These are phyloP conservation scores for Caulochytrium protostelioides DNA, from an alignment of 371 early-diverging fungal species.

Conservation along the genomic window DNA sequence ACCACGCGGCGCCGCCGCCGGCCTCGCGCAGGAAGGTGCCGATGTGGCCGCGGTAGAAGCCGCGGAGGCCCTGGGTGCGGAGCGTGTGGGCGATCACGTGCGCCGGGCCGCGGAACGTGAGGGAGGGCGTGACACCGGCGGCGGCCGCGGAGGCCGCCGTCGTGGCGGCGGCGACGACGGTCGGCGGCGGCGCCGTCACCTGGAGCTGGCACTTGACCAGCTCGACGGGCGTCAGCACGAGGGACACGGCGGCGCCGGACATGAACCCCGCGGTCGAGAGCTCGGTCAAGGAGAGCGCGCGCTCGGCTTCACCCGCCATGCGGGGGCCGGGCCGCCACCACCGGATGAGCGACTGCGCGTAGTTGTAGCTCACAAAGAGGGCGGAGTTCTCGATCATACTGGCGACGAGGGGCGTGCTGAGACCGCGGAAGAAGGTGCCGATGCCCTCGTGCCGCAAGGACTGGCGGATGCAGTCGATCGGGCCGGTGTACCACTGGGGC, in stretches of 20 bases:
- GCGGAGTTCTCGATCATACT: conserved; percentile 85
- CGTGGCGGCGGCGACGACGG: background rate
- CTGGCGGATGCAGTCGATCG: conserved; percentile 17
- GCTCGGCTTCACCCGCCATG: background rate
- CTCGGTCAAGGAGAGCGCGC: conserved; percentile 37
- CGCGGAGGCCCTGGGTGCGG: conserved; percentile 39
- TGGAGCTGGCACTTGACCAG: conserved; percentile 87
- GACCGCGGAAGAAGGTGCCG: conserved; percentile 30
- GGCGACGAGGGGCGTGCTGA: conserved; percentile 74
- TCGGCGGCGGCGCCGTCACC: conserved; percentile 31
- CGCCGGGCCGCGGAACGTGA: conserved; percentile 44
- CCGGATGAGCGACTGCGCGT: conserved; percentile 48
- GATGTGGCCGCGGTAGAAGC: conserved; percentile 70
- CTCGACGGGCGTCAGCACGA: conserved; percentile 84
- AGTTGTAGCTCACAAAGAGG: conserved; percentile 68
- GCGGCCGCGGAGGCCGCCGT: conserved; percentile 1
- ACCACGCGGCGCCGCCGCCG: conserved; percentile 88
- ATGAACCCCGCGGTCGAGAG: conserved; percentile 61
- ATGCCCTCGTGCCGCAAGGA: conserved; percentile 17
- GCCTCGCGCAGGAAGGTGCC: conserved; percentile 73
- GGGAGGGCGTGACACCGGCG: conserved; percentile 1
- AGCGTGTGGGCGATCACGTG: conserved; percentile 46
- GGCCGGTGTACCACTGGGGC: conserved; percentile 9
- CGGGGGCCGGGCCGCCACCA: conserved; percentile 1
- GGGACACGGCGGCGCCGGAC: conserved; percentile 64